phyloP scores from a whole-genome alignment of 2,329 filamentous ascomycete species.

The Aspergillus vadensis region DNA sequence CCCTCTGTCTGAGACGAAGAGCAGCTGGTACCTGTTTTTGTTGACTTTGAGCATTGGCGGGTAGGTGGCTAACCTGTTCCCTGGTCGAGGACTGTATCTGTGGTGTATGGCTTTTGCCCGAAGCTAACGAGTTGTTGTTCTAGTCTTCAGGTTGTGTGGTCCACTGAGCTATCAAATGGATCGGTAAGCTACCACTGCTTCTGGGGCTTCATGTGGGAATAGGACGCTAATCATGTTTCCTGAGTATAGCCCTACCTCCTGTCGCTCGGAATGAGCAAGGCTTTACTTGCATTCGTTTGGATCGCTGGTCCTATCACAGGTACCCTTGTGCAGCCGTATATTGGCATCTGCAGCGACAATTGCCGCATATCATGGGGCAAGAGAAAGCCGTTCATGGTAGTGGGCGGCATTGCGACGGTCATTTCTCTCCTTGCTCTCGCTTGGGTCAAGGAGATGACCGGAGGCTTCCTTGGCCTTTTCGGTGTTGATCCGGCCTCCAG shows the following conservation, averaged over 20 bases:
- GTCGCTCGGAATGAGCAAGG: conserved; percentile 79
- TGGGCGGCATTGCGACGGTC: conserved; percentile 67
- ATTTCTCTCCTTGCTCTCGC: conserved; percentile 68
- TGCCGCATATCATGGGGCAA: conserved; percentile 75
- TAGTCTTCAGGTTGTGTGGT: conserved; percentile 90
- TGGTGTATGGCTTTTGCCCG: not conserved
- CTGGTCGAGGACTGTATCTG: not conserved
- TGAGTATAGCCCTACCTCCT: conserved; percentile 66
- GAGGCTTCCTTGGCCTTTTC: conserved; percentile 67
- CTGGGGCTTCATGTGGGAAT: not conserved
- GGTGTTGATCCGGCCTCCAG: conserved; percentile 67
- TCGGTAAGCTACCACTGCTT: conserved; percentile 55
- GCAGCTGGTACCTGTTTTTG: conserved; percentile 79
- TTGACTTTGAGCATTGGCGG: conserved; percentile 84
- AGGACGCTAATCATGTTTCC: not conserved
- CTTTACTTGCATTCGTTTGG: conserved; percentile 80
- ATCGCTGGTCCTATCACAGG: conserved; percentile 79
- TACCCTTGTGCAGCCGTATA: conserved; percentile 77
- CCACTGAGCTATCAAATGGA: conserved; percentile 89
- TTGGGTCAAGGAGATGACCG: conserved; percentile 73
- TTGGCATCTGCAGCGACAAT: conserved; percentile 79
- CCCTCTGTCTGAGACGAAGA: conserved; percentile 64
- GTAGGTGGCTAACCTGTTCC: conserved; percentile 36
- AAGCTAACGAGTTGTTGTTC: conserved; percentile 14
- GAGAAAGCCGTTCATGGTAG: conserved; percentile 78